Evolutionary conservation across 2,329 filamentous ascomycete genomes (phyloP), one percentile per base, ranked within the genome.

Genomic region (Pseudocercospora fijiensis): DNA sequence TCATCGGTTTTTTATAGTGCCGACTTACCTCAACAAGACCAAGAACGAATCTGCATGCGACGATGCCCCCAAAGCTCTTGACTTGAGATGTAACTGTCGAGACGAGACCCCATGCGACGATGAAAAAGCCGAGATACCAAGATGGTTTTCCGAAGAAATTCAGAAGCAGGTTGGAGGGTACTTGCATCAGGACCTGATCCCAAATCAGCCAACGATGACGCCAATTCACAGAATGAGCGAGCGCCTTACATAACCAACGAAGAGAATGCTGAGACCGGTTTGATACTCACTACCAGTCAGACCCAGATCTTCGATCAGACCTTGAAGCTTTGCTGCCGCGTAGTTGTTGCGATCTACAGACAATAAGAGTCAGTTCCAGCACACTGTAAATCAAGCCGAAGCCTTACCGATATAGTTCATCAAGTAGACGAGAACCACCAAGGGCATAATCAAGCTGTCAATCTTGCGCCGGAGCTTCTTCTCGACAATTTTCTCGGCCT

Each of bases 51-150:
- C 80, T 75, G 41, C 69, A 72, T 3, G 73, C 73, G n/a, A 76
- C 65, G 30, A 76, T 70, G 26, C 68, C 67, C 8, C 64, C 68
- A 41, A 69, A 70, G 33, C 63, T 68, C 22, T 68, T 69, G 28
- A 73, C 73, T 60, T 74, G 69, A 3, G 69, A 71, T 13, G 72
- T 74, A 6, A 75, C 53, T 7, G 86, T 86, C 2, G 88, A 85
- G 81, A 90, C 86, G 16, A 91, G 85, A 2, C 90, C 90, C 90
- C 89, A 86, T 0, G 84, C 81, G 69, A 85, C 83, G 89, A 96
- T 96, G 73, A 96, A 73, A 61, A 96, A 96, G 59, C 93, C 78
- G 43, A 74, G 66, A 41, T 74, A 73, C 68, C 88, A 91, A 0
- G 92, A 92, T 1, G 87, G 79, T 18, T 83, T 84, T 78, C 70